These are phyloP conservation scores for Phylloporus sp. DNA, from an alignment of 768 basidiomycete genomes.

Conservation along the genomic window DNA sequence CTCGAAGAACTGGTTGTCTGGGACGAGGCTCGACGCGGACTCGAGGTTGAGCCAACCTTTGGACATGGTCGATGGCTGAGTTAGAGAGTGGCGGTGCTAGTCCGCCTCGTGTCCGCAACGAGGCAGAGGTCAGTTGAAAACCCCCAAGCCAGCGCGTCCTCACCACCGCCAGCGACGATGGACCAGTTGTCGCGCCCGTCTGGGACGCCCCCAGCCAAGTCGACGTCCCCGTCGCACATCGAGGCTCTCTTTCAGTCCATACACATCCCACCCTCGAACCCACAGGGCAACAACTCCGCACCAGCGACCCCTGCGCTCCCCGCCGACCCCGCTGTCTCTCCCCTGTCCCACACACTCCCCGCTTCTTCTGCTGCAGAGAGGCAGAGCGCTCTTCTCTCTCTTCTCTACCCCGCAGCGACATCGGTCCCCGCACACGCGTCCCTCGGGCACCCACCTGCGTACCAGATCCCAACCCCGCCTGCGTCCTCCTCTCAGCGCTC, in stretches of 20 bases:
- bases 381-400: conserved; percentile 71
- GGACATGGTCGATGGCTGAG: conserved; percentile 34
- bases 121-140: conserved; percentile 14
- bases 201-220: not conserved
- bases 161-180: not conserved
- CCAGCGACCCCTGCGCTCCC: conserved; percentile 42
- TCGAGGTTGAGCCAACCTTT: conserved; percentile 91
- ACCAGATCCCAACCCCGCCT: conserved; percentile 70
- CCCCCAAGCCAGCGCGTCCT: not conserved
- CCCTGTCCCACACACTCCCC: conserved; percentile 32
- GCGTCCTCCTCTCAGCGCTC: conserved; percentile 53
- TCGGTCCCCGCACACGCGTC: conserved; percentile 27
- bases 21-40: conserved; percentile 53
- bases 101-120: conserved; percentile 29
- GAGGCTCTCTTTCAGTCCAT: conserved; percentile 59
- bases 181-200: not conserved
- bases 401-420: conserved; percentile 53
- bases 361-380: conserved; percentile 51
- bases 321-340: conserved; percentile 36
- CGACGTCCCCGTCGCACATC: conserved; percentile 51
- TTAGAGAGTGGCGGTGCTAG: not conserved
- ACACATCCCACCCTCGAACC: not conserved
- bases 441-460: conserved; percentile 21
- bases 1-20: conserved; percentile 82
- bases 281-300: conserved; percentile 38